Percentiles rank a stretch among this genome's conserved stretches.
Conservation (phyloP, 805 yeast species). For the Starmerella ratchasimensis region DNA sequence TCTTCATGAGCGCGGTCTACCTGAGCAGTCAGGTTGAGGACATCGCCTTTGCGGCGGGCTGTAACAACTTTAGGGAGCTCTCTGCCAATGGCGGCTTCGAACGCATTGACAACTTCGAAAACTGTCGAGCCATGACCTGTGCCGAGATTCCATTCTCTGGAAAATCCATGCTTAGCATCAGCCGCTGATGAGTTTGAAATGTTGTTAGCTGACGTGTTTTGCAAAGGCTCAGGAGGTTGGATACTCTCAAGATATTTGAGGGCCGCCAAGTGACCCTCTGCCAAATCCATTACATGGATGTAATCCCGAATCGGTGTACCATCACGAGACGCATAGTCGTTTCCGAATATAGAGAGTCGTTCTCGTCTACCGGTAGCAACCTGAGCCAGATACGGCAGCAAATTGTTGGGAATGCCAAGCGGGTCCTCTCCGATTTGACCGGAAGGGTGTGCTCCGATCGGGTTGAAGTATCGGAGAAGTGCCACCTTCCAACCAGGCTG, state of each 20-base stretch:
- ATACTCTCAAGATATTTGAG: conserved; percentile 37
- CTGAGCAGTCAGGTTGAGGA: conserved; percentile 57
- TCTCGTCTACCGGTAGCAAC: conserved; percentile 62
- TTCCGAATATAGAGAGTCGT: conserved; percentile 54
- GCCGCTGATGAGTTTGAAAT: no score
- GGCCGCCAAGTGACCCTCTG: conserved; percentile 64
- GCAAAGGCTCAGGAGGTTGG: no score
- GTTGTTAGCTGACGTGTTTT: no score
- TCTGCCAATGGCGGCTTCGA: conserved; percentile 49
- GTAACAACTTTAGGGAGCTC: conserved; percentile 51
- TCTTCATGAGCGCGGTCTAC: conserved; percentile 54
- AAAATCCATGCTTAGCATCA: conserved; percentile 32
- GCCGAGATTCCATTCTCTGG: conserved; percentile 73
- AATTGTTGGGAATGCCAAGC: conserved; percentile 59
- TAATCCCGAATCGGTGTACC: conserved; percentile 77
- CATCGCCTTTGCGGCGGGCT: conserved; percentile 64
- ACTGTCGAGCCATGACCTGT: conserved; percentile 74
- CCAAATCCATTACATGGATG: conserved; percentile 67
- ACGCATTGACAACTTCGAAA: conserved; percentile 52
- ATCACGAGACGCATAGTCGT: conserved; percentile 56
- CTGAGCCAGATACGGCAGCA: conserved; percentile 63
- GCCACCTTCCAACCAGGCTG: conserved; percentile 33
- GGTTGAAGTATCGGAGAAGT: conserved; percentile 64
- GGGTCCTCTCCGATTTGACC: conserved; percentile 76
- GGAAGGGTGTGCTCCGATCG: conserved; percentile 76